Evolutionary conservation across 1,284 basidiomycete species (phyloP), one percentile per base, ranked within the genome.

Genomic region (Cryptococcus wingfieldii): DNA sequence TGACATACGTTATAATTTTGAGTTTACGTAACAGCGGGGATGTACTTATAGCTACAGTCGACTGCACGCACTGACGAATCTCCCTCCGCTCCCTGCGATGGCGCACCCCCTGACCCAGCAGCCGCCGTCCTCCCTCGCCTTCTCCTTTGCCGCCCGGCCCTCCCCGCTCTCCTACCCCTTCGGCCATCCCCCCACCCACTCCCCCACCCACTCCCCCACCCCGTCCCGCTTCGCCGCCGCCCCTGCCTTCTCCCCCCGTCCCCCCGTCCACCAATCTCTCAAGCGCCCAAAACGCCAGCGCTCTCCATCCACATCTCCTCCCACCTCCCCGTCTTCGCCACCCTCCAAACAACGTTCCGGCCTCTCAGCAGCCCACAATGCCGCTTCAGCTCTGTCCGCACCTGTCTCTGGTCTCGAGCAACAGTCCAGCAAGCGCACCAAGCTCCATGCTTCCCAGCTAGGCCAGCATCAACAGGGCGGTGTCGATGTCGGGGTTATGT

Each of bases 21-120:
- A 23, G 13, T 18, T 47, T 51, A 34, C 52, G 27, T 38, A 48
- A 37, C n/a, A n/a, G n/a, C n/a, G n/a, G n/a, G n/a, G n/a, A n/a
- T n/a, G n/a, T n/a, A n/a, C n/a, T n/a, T n/a, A n/a, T n/a, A n/a
- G n/a, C n/a, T n/a, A n/a, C n/a, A n/a, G n/a, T n/a, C n/a, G n/a
- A n/a, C n/a, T n/a, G n/a, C n/a, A n/a, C n/a, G n/a, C n/a, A n/a
- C n/a, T n/a, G n/a, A n/a, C n/a, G n/a, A n/a, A n/a, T n/a, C n/a
- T n/a, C n/a, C 6, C 31, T 2, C 10, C 31, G 19, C 19, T 19
- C 1, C 1, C 10, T 3, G 54, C 47, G 47, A 75, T 75, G 73
- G 71, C 73, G 23, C 69, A 72, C 51, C 71, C 73, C 12, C 63
- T 73, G 54, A 71, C 71, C 31, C 71, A 74, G 60, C 71, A 72